Base-by-base conservation (phyloP, 2,329 filamentous ascomycete genomes). In the Colletotrichum liriopes region DNA sequence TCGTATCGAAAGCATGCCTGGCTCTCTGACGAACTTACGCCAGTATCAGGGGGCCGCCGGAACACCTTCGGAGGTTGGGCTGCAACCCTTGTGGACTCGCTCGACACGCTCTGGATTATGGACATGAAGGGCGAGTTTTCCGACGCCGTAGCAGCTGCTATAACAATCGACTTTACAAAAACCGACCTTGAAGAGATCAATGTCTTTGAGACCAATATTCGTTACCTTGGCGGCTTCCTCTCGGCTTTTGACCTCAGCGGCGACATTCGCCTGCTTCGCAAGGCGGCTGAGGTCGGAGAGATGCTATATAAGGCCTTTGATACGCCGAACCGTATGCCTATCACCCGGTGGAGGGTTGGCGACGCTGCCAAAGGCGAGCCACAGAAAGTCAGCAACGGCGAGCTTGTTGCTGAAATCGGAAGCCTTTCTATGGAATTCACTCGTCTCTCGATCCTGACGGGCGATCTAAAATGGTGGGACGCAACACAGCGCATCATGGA, bases 401-500 rank as follows among this genome's bases (percentile, higher is more conserved):
- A 80, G 63, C 81, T 92, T 76, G 82, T 93, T 76, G 90, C 88
- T 73, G 86, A 91, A 82, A 78, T 94, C 77, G 91, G 91, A 16
- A 93, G 92, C 9, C 85, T 94, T 56, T 90, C 89, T 1, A 81
- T 95, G 72, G 93, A 95, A 77, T 91, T 95, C 79, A 93, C 92
- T 12, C 86, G 92, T 16, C 83, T 95, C 59, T 92, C 92, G 3
- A 92, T 94, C 78, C 82, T 95, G 69, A 94, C 93, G 0, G 90
- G 89, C 39, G 87, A 94, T 71, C 81, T 87, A 68, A 93, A 91
- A 76, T 94, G 93, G 81, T 94, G 92, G 77, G 93, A 95, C 78
- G 93, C 93, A 1, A 88, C 94, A 67, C 91, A 92, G 68, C 88
- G 93, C 14, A 90, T 97, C 58, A 93, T 92, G 11, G 87, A 92